phyloP scores from a whole-genome alignment of 352 stramenopile species.

The Halophytophthora batemanensis region DNA sequence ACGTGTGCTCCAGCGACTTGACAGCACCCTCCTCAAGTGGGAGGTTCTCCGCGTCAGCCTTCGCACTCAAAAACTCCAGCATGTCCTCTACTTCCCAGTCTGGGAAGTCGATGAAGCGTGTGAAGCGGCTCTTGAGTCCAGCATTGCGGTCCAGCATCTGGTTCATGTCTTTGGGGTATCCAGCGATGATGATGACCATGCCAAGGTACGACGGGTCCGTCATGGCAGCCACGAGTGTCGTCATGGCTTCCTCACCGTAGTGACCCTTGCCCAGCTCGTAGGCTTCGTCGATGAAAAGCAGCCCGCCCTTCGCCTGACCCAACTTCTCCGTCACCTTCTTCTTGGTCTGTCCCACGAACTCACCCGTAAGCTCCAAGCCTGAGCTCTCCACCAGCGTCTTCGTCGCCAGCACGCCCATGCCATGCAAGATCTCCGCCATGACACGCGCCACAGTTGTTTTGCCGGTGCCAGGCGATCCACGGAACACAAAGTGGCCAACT shows the following conservation, averaged over 20 bases:
- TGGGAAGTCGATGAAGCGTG: constrained; percentile 85
- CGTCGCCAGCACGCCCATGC: constrained; percentile 88
- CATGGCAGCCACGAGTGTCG: constrained; percentile 88
- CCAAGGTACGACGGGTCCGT: constrained; percentile 77
- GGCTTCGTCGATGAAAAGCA: constrained; percentile 94
- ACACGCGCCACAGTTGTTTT: constrained; percentile 90
- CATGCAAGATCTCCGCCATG: constrained; percentile 92
- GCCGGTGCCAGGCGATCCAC: constrained; percentile 82
- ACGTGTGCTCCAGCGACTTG: constrained; percentile 25
- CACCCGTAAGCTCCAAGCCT: constrained; percentile 83
- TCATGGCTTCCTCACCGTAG: constrained; percentile 88
- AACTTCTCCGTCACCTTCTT: constrained; percentile 87
- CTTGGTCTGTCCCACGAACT: constrained; percentile 89
- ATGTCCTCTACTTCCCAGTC: constrained; percentile 86
- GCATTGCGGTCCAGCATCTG: constrained; percentile 87
- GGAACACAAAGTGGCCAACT: constrained; percentile 86
- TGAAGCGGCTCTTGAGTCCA: constrained; percentile 92
- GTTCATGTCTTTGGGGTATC: constrained; percentile 88
- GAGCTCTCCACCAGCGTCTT: constrained; percentile 91
- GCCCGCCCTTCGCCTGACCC: constrained; percentile 83
- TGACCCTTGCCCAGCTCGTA: constrained; percentile 86
- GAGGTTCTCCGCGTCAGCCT: constrained; percentile 42
- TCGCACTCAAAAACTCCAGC: constrained; percentile 51
- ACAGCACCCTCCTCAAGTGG: constrained; percentile 27
- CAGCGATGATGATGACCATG: constrained; percentile 90